Base-by-base conservation (phyloP, 352 stramenopile genomes). In the Globisporangium takayamanum region DNA sequence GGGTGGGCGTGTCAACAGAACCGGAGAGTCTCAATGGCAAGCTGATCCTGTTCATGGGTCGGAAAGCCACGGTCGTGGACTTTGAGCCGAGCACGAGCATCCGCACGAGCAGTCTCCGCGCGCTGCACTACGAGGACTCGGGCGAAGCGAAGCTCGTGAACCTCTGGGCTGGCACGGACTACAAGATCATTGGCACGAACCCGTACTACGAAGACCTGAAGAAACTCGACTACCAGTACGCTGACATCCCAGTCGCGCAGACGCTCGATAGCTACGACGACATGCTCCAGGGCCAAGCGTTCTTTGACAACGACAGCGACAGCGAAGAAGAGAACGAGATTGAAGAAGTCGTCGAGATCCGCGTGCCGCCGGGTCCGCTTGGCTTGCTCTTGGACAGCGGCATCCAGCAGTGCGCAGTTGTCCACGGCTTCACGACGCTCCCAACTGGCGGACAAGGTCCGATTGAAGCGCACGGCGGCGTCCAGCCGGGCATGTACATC, bases 221-320 rank as follows among this genome's bases (percentile, higher is more conserved):
- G 59, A 80, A 87, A 47, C 70, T 84, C 53, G 74, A 88, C 52
- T 90, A 86, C 68, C 74, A 83, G 55, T 88, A 87, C 49, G 74
- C 76, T 8, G 83, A 89, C 50, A 85, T 87, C 55, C 73, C 76
- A 1, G 62, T 75, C 37, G 66, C 76, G 10, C 44, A 69, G 22
- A 62, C 64, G 2, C 53, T 56, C 36, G 56, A 79, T 26, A 67
- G 73, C 28, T 85, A 84, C 56, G 79, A 87, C 47, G 76, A 70
- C 22, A 77, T 88, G 62, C 66, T 90, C 33, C 78, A 92, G 61
- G 83, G 80, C 42, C 73, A 83, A 20, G 83, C 80, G 7, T 89
- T 89, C 65, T 87, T 92, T n/a, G 80, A 92, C 55, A 86, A 92
- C 47, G 78, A 89, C 44, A 84, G 77, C 55, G 82, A 90, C 63